phyloP scores from a whole-genome alignment of 768 basidiomycete species.

The Termitomyces titanicus region DNA sequence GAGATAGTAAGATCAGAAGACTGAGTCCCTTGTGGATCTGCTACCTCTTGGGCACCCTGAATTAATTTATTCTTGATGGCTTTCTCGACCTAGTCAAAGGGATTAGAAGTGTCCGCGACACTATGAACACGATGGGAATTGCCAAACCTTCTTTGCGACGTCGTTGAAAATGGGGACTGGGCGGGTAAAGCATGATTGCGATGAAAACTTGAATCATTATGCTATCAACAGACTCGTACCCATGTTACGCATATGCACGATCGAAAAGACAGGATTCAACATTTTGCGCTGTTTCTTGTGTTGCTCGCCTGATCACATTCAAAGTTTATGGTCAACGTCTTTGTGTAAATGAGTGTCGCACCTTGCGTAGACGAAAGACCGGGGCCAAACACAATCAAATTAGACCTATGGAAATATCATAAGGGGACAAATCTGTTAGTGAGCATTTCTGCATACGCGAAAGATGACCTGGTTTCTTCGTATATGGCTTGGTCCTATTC shows the following conservation, averaged over 20 bases:
- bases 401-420: neutral
- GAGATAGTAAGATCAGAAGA: too few relatives aligned
- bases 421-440: neutral
- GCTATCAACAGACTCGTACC: neutral
- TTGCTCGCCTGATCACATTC: neutral
- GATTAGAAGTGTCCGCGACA: neutral
- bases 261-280: neutral
- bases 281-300: conserved; percentile 4
- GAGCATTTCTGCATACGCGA: neutral
- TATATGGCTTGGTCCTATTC: neutral
- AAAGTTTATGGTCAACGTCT: neutral
- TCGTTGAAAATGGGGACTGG: neutral
- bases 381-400: neutral
- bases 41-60: neutral
- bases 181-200: neutral
- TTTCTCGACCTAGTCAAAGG: neutral
- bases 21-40: neutral
- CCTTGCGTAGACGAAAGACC: neutral
- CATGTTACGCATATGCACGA: neutral
- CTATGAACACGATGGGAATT: neutral
- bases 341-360: neutral
- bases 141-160: neutral
- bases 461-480: conserved; percentile 1
- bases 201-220: too few relatives aligned
- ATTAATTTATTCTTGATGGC: neutral